Evolutionary conservation across 2,329 filamentous ascomycete species (phyloP), one percentile per base, ranked within the genome.

Genomic region (Zymoseptoria crescenta): DNA sequence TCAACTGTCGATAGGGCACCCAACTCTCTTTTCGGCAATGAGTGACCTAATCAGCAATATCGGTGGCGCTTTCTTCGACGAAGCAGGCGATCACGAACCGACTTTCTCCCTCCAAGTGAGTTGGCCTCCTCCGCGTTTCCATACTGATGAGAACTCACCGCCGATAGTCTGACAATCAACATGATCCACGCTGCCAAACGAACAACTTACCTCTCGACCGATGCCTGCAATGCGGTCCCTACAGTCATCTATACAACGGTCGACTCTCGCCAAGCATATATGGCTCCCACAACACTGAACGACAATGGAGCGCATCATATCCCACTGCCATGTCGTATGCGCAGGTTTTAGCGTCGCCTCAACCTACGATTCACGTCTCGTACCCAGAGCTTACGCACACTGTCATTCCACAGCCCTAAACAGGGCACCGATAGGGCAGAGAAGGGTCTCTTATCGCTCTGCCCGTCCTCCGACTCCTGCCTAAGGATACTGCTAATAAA

Each of bases 381-480:
- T 8, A 10, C 8, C 30, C 30, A 13, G 30, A 4, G 9, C 30
- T 8, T 3, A 35, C 30, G 30, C 30, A 35, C 13, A 13, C n/a
- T n/a, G 56, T 58, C 13, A 28, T 27, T n/a, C 16, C 13, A 21
- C 59, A 60, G 8, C 24, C 24, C 24, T 24, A 4, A 24, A 16
- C 10, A 5, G 48, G 49, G 35, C 58, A 59, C 8, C 21, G 20
- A 28, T 53, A 48, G 8, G 54, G 58, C 8, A 59, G 41, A 10
- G 7, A 19, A 3, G 54, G 58, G 28, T 59, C 58, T 10, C 51
- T 29, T 29, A 59, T 21, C 6, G 58, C 58, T 19, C 20, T 27
- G 8, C 52, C 52, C 54, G 24, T 55, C 24, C 57, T 28, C 8
- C 57, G 41, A 24, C 24, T 19, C 51, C 21, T 27, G 16, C 10